These are phyloP conservation scores for Penicillium digitatum DNA, from an alignment of 2,329 filamentous ascomycete species.

Conservation along the genomic window DNA sequence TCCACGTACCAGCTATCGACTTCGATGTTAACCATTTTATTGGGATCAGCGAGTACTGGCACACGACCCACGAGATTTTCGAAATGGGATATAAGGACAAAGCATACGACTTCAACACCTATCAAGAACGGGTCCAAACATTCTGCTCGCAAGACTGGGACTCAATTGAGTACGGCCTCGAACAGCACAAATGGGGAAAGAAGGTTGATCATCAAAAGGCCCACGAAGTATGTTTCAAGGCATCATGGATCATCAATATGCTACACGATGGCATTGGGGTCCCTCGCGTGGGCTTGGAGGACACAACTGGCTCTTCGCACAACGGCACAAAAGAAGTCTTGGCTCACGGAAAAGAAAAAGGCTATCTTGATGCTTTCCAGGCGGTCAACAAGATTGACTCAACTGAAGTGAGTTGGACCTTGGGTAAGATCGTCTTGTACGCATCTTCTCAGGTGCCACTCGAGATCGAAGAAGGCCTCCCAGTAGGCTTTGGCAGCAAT, in stretches of 20 bases:
- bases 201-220: constrained; percentile 71
- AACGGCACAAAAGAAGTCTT: constrained; percentile 71
- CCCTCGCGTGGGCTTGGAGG: constrained; percentile 75
- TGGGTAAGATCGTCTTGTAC: constrained; percentile 94
- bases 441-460: constrained; percentile 82
- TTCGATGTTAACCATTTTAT: constrained; percentile 98
- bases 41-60: constrained; percentile 97
- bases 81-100: constrained; percentile 69
- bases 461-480: constrained; percentile 55
- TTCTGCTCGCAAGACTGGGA: constrained; percentile 85
- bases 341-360: constrained; percentile 66
- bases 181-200: constrained; percentile 65
- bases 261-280: constrained; percentile 94
- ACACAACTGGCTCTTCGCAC: constrained; percentile 50
- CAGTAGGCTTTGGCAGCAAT: constrained; percentile 93
- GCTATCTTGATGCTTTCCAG: constrained; percentile 80
- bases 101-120: constrained; percentile 84
- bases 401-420: constrained; percentile 92
- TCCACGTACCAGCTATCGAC: constrained; percentile 91
- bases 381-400: constrained; percentile 88
- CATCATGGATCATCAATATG: constrained; percentile 95
- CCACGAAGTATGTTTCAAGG: constrained; percentile 91
- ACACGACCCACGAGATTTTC: constrained; percentile 94
- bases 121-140: constrained; percentile 76
- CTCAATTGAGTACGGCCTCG: constrained; percentile 64